Evolutionary conservation across 23 red algal species (phyloP), one percentile per base, ranked within the genome.

Genomic region (Chondrus crispus): DNA sequence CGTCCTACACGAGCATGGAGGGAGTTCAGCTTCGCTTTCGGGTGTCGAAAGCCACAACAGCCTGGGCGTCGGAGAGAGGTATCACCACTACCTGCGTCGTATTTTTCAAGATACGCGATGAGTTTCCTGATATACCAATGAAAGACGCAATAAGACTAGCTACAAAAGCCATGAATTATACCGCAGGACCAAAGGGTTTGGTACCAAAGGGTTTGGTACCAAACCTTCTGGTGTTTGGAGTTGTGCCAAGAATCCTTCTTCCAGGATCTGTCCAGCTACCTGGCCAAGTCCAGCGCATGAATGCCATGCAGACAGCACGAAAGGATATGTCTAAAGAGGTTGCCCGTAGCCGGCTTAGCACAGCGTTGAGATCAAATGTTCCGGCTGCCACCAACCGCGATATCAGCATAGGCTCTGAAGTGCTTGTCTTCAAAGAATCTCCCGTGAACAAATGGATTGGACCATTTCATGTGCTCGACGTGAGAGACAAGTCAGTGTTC

Each of bases 1-100:
- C 41, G 41, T 24, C 14, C 24, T 16, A 1, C n/a, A 24, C 26
- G 9, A 32, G 57, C 39, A 74, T 46, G 16, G 3, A 26, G 2
- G 10, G 41, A 60, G 44, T 73, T 9, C 10, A 6, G 16, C 84
- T 42, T 7, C 45, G 2, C 33, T 74, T 14, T 3, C 84, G 8
- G 84, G 84, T 3, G 84, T 88, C 16, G 84, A 88, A 46, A 49
- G 26, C 5, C 84, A 74, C 84, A 69, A 88, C 3, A 32, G 28
- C 13, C 16, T 71, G 4, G 2, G 84, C n/a, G 3, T 43, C 3
- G 84, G 53, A 11, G 84, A 88, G 33, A 18, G 84, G 6, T 22
- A 69, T 41, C 64, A 88, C 16, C 11, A 22, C 24, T 71, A 41
- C 30, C 16, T 88, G 13, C 84, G 84, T 6, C 0, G 37, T 19